These are phyloP conservation scores for Ceratobasidium theobromae DNA, from an alignment of 1,284 basidiomycete genomes.

Conservation along the genomic window DNA sequence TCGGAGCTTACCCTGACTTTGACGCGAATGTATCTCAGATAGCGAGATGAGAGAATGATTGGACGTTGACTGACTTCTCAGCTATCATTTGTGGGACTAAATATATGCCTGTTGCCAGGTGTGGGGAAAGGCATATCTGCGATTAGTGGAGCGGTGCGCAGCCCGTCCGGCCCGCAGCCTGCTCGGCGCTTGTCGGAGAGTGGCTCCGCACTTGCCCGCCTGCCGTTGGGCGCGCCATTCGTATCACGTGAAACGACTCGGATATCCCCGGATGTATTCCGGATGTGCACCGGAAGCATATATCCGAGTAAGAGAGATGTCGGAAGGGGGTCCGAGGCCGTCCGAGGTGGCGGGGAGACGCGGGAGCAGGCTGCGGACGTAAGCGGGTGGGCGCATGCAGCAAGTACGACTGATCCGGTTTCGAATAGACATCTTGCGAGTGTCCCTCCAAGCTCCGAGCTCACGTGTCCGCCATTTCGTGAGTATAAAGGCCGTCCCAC, in stretches of 20 bases:
- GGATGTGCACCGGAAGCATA: too few species aligned
- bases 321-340: background rate
- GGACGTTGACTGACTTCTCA: too few species aligned
- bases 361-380: background rate
- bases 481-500: background rate
- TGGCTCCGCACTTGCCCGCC: background rate
- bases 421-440: background rate
- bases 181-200: too few species aligned
- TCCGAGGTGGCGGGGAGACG: background rate
- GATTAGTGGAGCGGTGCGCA: too few species aligned
- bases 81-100: too few species aligned
- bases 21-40: too few species aligned
- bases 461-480: constrained; percentile 25
- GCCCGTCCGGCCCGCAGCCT: too few species aligned
- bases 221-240: background rate
- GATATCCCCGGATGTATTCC: background rate
- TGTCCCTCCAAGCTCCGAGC: constrained; percentile 10
- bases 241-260: too few species aligned
- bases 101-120: too few species aligned
- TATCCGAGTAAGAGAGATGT: background rate
- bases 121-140: too few species aligned
- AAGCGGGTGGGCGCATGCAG: background rate
- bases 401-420: background rate
- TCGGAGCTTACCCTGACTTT: too few species aligned
- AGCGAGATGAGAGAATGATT: too few species aligned